Base-by-base conservation (phyloP, 2,329 filamentous ascomycete species). In the Sporothrix brasiliensis region DNA sequence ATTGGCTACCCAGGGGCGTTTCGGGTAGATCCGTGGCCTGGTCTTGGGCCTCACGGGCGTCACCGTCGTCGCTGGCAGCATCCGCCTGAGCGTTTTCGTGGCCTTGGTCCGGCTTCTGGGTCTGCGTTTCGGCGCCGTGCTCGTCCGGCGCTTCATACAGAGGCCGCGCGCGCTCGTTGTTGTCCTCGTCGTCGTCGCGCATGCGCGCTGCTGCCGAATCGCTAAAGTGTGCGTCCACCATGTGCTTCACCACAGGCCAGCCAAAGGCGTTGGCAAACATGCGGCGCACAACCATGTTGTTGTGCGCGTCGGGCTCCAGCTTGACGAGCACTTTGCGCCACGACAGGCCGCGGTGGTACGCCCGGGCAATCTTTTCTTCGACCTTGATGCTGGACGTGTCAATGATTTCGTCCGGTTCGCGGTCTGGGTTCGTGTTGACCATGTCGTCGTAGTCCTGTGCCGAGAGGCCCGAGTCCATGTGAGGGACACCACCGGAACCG, bases 311-410 rank as follows among this genome's bases (percentile, higher is more conserved):
- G 0, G 95, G 95, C 78, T 99, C 94, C 2, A 99, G 85, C 69
- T 95, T 91, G 16, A 99, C 95, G 4, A 99, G 87, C 1, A 99
- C 95, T 78, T 99, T 99, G 60, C 95, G 91, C 95, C 95, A 99
- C 1, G 92, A 92, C 24, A 99, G 81, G 73, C 93, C 93, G 14
- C 89, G 89, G 79, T 99, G 95, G 80, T 99, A 99, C 16, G 93
- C 95, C 61, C 95, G 88, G 1, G 95, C 95, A 74, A 99, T 99
- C 81, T 97, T 98, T 79, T 99, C 95, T 79, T 99, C 95, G 0
- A 98, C 93, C 73, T 92, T 92, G 88, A 98, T 94, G 73, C 82
- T 88, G 11, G 89, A 87, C 19, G 81, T 84, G 75, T 91, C 89
- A 2, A 88, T 78, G 0, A 85, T 78, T 9, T 85, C 82, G 49